Conservation (phyloP, 2,329 filamentous ascomycete species). For the Alternaria hordeiaustralica region DNA sequence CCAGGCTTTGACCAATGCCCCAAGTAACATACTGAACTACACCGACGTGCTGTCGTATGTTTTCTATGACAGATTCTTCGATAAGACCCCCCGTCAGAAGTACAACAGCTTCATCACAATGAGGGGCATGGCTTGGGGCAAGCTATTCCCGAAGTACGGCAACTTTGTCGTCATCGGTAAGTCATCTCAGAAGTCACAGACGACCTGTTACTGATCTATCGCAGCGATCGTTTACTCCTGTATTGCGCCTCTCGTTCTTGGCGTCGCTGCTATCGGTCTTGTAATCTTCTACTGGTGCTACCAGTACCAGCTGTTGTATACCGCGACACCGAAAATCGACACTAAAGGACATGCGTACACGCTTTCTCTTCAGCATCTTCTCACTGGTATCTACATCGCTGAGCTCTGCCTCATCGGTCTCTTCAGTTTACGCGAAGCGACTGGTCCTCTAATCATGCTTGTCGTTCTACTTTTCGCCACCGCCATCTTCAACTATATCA, state of each 20-base stretch:
- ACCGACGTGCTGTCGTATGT: conserved; percentile 75
- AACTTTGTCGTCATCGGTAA: conserved; percentile 52
- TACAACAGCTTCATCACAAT: conserved; percentile 44
- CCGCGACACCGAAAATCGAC: conserved; percentile 81
- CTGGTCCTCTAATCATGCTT: conserved; percentile 43
- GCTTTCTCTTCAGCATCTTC: conserved; percentile 83
- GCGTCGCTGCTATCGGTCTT: conserved; percentile 81
- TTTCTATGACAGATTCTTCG: conserved; percentile 74
- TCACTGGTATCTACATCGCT: conserved; percentile 82
- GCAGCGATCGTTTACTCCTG: conserved; percentile 82
- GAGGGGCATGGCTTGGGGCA: conserved; percentile 48
- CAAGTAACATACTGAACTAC: conserved; percentile 76
- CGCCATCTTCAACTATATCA: conserved; percentile 41
- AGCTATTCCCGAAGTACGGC: conserved; percentile 50
- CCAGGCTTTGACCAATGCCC: conserved; percentile 82
- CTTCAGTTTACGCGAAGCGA: conserved; percentile 60
- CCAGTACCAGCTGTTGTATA: conserved; percentile 89
- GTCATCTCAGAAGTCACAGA: not conserved
- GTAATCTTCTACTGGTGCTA: conserved; percentile 85
- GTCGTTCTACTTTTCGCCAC: conserved; percentile 41
- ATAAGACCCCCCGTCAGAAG: conserved; percentile 69
- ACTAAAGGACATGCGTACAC: conserved; percentile 89
- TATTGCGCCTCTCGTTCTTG: conserved; percentile 83
- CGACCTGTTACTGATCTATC: conserved; percentile 13
- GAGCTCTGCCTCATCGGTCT: conserved; percentile 85